A percentile compares a stretch with the other conserved stretches of the same genome.
Evolutionary conservation across 495 filamentous ascomycete species (phyloP).

Genomic region (Xeromyces bisporus): DNA sequence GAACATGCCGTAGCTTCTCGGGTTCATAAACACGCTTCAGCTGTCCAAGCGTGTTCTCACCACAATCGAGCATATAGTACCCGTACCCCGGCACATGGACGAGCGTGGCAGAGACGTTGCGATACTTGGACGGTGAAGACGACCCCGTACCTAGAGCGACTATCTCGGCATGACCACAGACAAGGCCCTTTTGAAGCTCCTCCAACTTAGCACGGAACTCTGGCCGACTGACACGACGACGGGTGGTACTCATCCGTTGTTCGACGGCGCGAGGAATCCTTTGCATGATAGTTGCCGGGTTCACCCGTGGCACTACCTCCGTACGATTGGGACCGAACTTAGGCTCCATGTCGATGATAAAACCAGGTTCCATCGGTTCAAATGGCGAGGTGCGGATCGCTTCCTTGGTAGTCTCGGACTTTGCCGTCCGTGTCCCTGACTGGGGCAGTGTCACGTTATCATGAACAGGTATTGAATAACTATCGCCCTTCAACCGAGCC

Average conservation of each 20-base stretch:
- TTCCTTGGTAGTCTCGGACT: conserved; percentile 4
- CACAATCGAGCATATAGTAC: conserved; percentile 75
- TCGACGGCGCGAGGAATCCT: conserved; percentile 30
- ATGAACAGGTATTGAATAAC: conserved; percentile 47
- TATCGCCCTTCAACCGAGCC: conserved; percentile 47
- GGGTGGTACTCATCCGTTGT: conserved; percentile 15
- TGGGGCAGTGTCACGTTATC: conserved; percentile 33
- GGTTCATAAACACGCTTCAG: conserved; percentile 53
- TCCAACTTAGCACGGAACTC: conserved; percentile 17
- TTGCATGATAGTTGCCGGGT: conserved; percentile 24
- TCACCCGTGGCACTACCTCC: conserved; percentile 32
- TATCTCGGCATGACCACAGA: conserved; percentile 60
- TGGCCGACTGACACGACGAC: conserved; percentile 11
- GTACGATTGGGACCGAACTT: conserved; percentile 34
- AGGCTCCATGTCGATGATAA: conserved; percentile 49
- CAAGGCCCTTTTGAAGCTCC: conserved; percentile 34
- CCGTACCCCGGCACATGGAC: conserved; percentile 69
- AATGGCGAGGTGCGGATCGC: conserved; percentile 9
- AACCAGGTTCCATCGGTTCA: conserved; percentile 28
- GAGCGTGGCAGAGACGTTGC: conserved; percentile 84
- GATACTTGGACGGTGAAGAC: conserved; percentile 73
- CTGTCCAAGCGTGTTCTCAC: conserved; percentile 89
- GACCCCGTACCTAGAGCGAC: conserved; percentile 83
- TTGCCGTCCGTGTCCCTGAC: conserved; percentile 5
- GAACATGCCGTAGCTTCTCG: conserved; percentile 44